phyloP scores from a whole-genome alignment of 306 rosid species.

The Trifolium repens region DNA sequence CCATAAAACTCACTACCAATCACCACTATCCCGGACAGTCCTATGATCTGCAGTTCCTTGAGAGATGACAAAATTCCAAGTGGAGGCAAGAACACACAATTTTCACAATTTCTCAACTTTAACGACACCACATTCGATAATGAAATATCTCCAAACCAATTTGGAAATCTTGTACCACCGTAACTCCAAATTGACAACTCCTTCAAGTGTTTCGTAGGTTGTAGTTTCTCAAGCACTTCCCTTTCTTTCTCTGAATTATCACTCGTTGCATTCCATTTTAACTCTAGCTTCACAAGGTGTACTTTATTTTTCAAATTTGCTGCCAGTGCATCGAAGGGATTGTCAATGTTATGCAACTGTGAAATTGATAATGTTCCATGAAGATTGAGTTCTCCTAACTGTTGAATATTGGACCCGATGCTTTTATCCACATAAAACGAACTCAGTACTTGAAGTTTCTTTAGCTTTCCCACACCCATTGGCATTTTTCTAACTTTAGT shows the following conservation, averaged over 20 bases:
- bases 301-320: neutral
- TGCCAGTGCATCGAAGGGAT: neutral
- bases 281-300: neutral
- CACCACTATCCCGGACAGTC: neutral
- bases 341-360: conserved; percentile 22
- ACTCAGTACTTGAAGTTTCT: conserved; percentile 24
- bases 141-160: conserved; percentile 39
- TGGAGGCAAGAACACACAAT: too few species aligned
- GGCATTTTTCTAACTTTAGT: conserved; percentile 15
- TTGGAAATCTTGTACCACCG: neutral
- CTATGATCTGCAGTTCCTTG: rapidly evolving
- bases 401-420: neutral
- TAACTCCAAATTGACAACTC: neutral
- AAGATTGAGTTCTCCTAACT: conserved; percentile 31
- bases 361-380: neutral
- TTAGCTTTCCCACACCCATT: neutral
- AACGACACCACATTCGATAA: too few species aligned
- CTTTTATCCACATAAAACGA: conserved; percentile 1
- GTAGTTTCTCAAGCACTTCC: conserved; percentile 36
- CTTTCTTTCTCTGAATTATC: neutral
- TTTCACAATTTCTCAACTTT: too few species aligned
- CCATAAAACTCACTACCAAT: conserved; percentile 23
- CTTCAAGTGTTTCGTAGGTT: conserved; percentile 27
- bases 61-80: conserved; percentile 32
- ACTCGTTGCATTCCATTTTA: neutral